Evolutionary conservation across 2,329 filamentous ascomycete genomes (phyloP).

Genomic region (Thielaviopsis populi): DNA sequence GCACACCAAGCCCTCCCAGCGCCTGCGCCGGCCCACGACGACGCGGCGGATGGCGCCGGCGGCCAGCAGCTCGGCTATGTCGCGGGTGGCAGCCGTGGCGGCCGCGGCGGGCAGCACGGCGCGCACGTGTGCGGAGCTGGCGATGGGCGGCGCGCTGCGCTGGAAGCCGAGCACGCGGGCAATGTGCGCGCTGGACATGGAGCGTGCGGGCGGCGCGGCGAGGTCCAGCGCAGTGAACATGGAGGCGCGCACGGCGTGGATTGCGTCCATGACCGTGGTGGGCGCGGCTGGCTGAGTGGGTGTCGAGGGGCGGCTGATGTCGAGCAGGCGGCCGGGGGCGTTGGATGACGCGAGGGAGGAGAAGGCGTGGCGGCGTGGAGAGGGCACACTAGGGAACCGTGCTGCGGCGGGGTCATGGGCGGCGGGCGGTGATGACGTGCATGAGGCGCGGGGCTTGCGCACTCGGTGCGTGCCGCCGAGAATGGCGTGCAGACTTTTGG

Average conservation of each 20-base stretch:
- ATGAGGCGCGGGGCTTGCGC: neutral
- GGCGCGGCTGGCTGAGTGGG: neutral
- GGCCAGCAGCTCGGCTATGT: slow-evolving; percentile 45
- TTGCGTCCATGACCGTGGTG: slow-evolving; percentile 35
- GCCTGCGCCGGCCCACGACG: slow-evolving; percentile 34
- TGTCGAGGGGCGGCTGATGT: neutral
- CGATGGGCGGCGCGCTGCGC: slow-evolving; percentile 43
- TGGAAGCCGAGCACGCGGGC: slow-evolving; percentile 50
- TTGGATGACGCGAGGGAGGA: neutral
- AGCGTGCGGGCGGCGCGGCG: slow-evolving; percentile 40
- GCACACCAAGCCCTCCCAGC: slow-evolving; percentile 51
- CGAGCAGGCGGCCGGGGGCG: neutral
- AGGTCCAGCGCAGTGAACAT: slow-evolving; percentile 42
- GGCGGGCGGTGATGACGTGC: slow-evolving; percentile 20
- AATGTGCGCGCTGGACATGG: slow-evolving; percentile 49
- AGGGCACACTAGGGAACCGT: neutral
- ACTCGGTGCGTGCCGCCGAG: slow-evolving; percentile 21
- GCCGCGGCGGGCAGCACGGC: slow-evolving; percentile 38
- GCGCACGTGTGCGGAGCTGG: slow-evolving; percentile 51
- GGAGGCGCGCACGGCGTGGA: slow-evolving; percentile 42
- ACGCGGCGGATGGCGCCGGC: slow-evolving; percentile 46
- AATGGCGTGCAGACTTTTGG: slow-evolving; percentile 26
- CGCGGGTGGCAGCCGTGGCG: slow-evolving; percentile 51
- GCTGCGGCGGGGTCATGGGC: slow-evolving; percentile 23
- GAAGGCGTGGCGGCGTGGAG: neutral